Conservation (phyloP, 257 asterid genomes). For the Fraxinus excelsior region DNA sequence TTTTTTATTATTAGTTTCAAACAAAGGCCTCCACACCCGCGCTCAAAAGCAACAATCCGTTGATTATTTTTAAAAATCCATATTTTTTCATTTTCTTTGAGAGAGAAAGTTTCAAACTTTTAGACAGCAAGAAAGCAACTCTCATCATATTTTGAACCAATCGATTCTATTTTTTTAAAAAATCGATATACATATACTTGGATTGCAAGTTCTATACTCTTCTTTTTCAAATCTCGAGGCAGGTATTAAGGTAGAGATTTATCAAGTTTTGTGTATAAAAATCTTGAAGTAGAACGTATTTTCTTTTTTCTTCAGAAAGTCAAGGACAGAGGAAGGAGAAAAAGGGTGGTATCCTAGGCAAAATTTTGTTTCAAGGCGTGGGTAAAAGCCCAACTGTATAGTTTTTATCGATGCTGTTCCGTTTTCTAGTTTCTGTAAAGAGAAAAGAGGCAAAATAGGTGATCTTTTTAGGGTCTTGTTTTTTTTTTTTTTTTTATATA, state of each 20-base stretch:
- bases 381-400: slow-evolving; percentile 38
- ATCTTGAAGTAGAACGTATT: slow-evolving; percentile 30
- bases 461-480: slow-evolving; percentile 39
- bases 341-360: slow-evolving; percentile 69
- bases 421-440: slow-evolving; percentile 52
- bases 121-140: slow-evolving; percentile 46
- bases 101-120: slow-evolving; percentile 34
- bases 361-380: slow-evolving; percentile 32
- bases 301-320: slow-evolving; percentile 35
- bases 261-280: slow-evolving; percentile 21
- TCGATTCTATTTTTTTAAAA: slow-evolving; percentile 23
- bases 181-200: slow-evolving; percentile 22
- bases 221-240: slow-evolving; percentile 73
- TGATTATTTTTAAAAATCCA: slow-evolving; percentile 43
- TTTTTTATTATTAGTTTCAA: slow-evolving; percentile 45
- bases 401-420: slow-evolving; percentile 44
- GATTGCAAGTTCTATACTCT: slow-evolving; percentile 32
- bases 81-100: slow-evolving; percentile 23
- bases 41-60: slow-evolving; percentile 77
- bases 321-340: slow-evolving; percentile 18
- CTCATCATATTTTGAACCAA: slow-evolving; percentile 37
- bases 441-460: slow-evolving; percentile 47
- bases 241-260: slow-evolving; percentile 25
- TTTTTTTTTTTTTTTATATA: slow-evolving; percentile 40
- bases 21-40: slow-evolving; percentile 66